Base-by-base conservation (phyloP, 495 filamentous ascomycete genomes). In the Aspergillus funiculosus region DNA sequence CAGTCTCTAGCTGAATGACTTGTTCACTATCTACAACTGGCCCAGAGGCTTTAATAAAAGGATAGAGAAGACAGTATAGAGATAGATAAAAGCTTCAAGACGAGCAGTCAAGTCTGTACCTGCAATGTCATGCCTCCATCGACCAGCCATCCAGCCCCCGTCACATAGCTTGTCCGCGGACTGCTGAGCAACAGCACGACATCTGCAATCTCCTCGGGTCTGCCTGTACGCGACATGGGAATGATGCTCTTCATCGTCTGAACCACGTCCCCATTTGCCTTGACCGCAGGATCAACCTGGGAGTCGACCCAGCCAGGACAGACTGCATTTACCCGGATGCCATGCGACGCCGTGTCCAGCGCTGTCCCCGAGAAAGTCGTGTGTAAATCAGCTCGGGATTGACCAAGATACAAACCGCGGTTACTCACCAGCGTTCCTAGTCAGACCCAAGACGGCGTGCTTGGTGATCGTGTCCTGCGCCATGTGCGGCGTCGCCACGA, bases 151-250 rank as follows among this genome's bases (percentile, higher is more conserved):
- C 28, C 18, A 21, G 37, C 30, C 21, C 46, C 46, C 0, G 46
- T 49, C n/a, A 49, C 39, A 43, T 49, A 49, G 24, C 46, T 49
- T 5, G 46, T 21, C 9, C 39, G 35, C 4, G 46, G 38, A 15
- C 46, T 49, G 15, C 30, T 37, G 21, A 49, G 15, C 17, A 49
- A 49, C 21, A 49, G 7, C 1, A 37, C 32, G 13, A 37, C 30
- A 29, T 49, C 46, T 6, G 46, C 38, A 11, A 49, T 29, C 29
- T 49, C 46, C 17, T 49, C 46, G 4, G 46, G 38, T 3, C 15
- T 18, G 1, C 38, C 46, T 7, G 36, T 37, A 3, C 42, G 48
- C n/a, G 28, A 15, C 27, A 43, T 32, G 5, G 40, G 40, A 0
- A 43, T 22, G 18, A 22, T 34, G 27, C 10, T 34, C 29, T 34